A percentile compares a stretch with the other conserved stretches of the same genome.
Evolutionary conservation across 495 filamentous ascomycete species (phyloP).

Genomic region (Terfezia claveryi): DNA sequence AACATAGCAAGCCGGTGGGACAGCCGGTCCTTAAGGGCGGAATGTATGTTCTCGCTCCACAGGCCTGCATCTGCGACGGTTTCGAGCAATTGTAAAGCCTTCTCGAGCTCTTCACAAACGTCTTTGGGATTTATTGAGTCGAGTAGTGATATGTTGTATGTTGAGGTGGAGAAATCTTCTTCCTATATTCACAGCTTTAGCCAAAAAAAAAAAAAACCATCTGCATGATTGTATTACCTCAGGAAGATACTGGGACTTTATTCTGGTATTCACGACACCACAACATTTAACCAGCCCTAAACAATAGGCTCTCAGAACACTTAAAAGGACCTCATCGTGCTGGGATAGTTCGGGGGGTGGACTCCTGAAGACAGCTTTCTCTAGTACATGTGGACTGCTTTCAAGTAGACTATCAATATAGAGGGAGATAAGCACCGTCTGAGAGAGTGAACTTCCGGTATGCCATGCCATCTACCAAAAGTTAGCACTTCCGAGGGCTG

Average conservation of each 20-base stretch:
- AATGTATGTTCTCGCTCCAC: constrained; percentile 29
- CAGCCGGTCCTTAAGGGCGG: constrained; percentile 41
- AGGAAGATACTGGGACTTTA: constrained; percentile 53
- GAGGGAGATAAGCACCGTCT: constrained; percentile 82
- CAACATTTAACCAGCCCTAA: constrained; percentile 65
- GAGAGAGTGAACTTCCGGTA: constrained; percentile 76
- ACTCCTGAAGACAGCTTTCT: constrained; percentile 37
- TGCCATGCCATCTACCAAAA: constrained; percentile 75
- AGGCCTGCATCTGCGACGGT: constrained; percentile 3
- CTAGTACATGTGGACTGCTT: constrained; percentile 39
- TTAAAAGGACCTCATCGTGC: constrained; percentile 29
- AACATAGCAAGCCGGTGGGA: constrained; percentile 43
- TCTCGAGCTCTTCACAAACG: background rate
- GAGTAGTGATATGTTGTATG: constrained; percentile 61
- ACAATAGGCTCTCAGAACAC: constrained; percentile 68
- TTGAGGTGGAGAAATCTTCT: constrained; percentile 84
- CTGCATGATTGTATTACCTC: constrained; percentile 32
- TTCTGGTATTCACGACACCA: constrained; percentile 39
- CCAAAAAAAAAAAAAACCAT: background rate
- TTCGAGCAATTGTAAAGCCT: background rate
- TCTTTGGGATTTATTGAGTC: constrained; percentile 34
- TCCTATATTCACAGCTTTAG: constrained; percentile 35
- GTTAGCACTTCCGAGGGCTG: background rate
- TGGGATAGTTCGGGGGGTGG: constrained; percentile 12
- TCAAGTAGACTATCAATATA: constrained; percentile 72